Percentiles rank a stretch among this genome's conserved stretches.
These are phyloP conservation scores for Nakataea oryzae DNA, from an alignment of 2,329 filamentous ascomycete species.

Conservation along the genomic window DNA sequence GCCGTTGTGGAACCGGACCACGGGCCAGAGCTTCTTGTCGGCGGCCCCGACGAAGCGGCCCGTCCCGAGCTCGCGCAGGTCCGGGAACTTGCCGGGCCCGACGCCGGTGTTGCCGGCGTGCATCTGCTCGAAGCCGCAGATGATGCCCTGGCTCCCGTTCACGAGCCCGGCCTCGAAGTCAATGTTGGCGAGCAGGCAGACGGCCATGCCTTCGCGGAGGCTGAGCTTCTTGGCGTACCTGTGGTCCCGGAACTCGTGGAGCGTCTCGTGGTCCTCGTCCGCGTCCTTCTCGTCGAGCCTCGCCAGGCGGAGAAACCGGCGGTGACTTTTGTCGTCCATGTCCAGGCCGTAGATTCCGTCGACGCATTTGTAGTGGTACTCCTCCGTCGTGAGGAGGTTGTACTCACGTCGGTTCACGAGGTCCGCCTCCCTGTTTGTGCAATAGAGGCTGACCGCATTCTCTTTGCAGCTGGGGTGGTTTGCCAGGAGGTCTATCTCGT, in stretches of 20 bases:
- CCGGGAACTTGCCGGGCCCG: slow-evolving; percentile 10
- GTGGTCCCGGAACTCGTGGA: slow-evolving; percentile 24
- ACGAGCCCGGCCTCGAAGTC: slow-evolving; percentile 10
- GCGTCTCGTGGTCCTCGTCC: neutral
- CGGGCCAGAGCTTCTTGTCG: slow-evolving; percentile 29
- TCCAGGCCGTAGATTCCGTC: neutral
- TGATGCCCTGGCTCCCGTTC: slow-evolving; percentile 35
- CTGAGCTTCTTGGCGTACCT: slow-evolving; percentile 29
- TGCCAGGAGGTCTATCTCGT: slow-evolving; percentile 31
- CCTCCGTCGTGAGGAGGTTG: slow-evolving; percentile 16
- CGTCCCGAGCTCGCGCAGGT: slow-evolving; percentile 24
- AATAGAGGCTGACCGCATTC: slow-evolving; percentile 33
- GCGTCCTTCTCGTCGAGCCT: slow-evolving; percentile 15
- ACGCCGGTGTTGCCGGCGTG: slow-evolving; percentile 9
- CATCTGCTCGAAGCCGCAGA: slow-evolving; percentile 29
- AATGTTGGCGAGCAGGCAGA: slow-evolving; percentile 41
- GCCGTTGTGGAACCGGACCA: slow-evolving; percentile 43
- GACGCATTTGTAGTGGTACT: slow-evolving; percentile 7
- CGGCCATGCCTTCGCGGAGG: slow-evolving; percentile 34
- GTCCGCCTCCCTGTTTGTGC: slow-evolving; percentile 26
- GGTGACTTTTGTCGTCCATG: neutral
- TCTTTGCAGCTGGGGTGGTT: slow-evolving; percentile 29
- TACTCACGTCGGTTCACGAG: slow-evolving; percentile 23
- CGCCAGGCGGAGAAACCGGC: neutral
- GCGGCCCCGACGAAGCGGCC: slow-evolving; percentile 23